These are phyloP conservation scores for Phytophthora fragariae DNA, from an alignment of 352 stramenopile genomes.

Conservation along the genomic window DNA sequence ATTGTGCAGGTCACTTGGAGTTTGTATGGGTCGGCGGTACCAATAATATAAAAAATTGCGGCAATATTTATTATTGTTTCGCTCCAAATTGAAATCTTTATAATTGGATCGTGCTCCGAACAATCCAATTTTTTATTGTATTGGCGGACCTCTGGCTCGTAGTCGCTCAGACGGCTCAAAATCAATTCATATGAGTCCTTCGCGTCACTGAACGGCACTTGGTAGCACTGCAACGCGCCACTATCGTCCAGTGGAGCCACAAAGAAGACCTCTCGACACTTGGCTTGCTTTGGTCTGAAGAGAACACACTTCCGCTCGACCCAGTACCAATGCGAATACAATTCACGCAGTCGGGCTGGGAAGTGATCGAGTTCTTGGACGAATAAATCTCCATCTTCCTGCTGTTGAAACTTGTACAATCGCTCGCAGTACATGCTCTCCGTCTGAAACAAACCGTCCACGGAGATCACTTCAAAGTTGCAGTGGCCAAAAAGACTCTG, in stretches of 20 bases:
- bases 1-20: no score
- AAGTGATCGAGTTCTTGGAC: slow-evolving; percentile 45
- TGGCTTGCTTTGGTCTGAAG: slow-evolving; percentile 35
- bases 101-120: no score
- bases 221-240: slow-evolving; percentile 29
- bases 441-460: slow-evolving; percentile 42
- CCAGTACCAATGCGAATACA: slow-evolving; percentile 69
- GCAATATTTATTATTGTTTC: no score
- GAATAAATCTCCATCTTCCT: slow-evolving; percentile 30
- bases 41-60: no score
- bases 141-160: no score
- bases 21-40: no score
- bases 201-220: slow-evolving; percentile 42
- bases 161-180: no score
- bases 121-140: no score
- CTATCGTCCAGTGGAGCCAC: slow-evolving; percentile 28
- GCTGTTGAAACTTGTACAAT: slow-evolving; percentile 49
- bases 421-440: slow-evolving; percentile 25
- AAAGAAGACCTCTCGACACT: slow-evolving; percentile 29
- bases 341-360: slow-evolving; percentile 31
- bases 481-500: slow-evolving; percentile 44
- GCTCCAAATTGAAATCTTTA: no score
- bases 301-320: slow-evolving; percentile 49
- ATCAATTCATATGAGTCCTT: slow-evolving; percentile 13
- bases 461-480: slow-evolving; percentile 61